Evolutionary conservation across 1,139 yeast species (phyloP), one percentile per base, ranked within the genome.

Genomic region (Scheffersomyces segobiensis): DNA sequence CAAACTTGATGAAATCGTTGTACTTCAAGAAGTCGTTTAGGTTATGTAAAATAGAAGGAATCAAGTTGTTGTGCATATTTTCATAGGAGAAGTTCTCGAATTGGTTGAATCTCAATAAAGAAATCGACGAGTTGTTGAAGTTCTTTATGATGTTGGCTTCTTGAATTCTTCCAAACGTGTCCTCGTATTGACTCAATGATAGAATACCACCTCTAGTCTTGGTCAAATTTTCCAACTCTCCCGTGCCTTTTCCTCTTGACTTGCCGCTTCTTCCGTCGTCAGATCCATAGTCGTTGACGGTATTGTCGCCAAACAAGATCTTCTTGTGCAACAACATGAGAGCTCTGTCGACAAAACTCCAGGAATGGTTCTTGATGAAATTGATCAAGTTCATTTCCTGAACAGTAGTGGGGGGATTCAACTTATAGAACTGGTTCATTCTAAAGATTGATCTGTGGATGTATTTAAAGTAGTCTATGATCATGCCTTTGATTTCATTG

Each of bases 11-110:
- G 59, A 80, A 80, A 63, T 80, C 84, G 62, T 80, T 80, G 62
- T 80, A 80, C 65, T 80, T 76, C 54, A 81, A 70, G 61, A 85
- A 85, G 61, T 83, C 86, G 63, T 83, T 83, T 62, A 85, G 70
- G 63, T 84, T 85, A 65, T 85, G 88, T 52, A 86, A 67, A n/a
- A 86, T 77, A 0, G 86, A 80, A 1, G 89, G 88, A 49, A 86
- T 78, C 61, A 86, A 71, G 67, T 85, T 85, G 62, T 76, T 82
- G 48, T 81, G 76, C 61, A 85, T 68, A 65, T 83, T 84, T 55
- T 80, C 84, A 63, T 84, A 86, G 7, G 77, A 73, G 67, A 83
- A 74, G 61, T 73, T 67, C 54, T 71, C 75, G 55, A 62, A 63
- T 57, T 76, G 77, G 56, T 71, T 68, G 63, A 81, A 74, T 54